These are phyloP conservation scores for Diaporthe velutina DNA, from an alignment of 2,329 filamentous ascomycete species.

Conservation along the genomic window DNA sequence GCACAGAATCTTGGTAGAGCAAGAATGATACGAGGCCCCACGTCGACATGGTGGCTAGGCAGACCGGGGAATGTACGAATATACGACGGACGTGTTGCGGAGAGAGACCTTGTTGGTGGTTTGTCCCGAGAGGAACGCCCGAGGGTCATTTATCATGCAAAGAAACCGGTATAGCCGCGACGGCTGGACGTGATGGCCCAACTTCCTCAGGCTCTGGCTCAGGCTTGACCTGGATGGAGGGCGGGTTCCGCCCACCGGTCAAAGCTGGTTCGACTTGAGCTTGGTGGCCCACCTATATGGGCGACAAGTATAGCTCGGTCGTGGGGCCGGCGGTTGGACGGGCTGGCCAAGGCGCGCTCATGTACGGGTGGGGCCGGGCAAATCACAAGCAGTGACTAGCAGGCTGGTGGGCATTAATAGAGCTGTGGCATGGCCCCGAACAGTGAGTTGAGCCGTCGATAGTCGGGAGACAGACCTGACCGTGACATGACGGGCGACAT, in stretches of 20 bases:
- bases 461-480: conserved; percentile 6
- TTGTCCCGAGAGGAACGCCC: conserved; percentile 5
- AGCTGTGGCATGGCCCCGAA: conserved; percentile 17
- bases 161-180: conserved; percentile 20
- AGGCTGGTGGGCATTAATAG: conserved; percentile 8
- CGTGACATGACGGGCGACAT: conserved; percentile 16
- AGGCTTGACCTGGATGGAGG: not conserved
- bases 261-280: conserved; percentile 17
- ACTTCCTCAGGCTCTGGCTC: not conserved
- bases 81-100: not conserved
- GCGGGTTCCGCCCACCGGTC: conserved; percentile 5
- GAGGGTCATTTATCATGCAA: not conserved
- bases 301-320: conserved; percentile 25
- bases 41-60: not conserved
- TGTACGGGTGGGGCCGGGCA: conserved; percentile 15
- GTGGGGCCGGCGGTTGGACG: conserved; percentile 30
- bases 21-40: conserved; percentile 27
- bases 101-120: conserved; percentile 13
- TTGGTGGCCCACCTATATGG: conserved; percentile 27
- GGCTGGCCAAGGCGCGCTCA: conserved; percentile 25
- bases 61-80: not conserved
- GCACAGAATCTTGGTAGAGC: conserved; percentile 11
- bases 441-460: conserved; percentile 20
- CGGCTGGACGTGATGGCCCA: not conserved
- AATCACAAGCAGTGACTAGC: conserved; percentile 9